phyloP scores from a whole-genome alignment of 306 rosid species.

The Citrullus amarus region DNA sequence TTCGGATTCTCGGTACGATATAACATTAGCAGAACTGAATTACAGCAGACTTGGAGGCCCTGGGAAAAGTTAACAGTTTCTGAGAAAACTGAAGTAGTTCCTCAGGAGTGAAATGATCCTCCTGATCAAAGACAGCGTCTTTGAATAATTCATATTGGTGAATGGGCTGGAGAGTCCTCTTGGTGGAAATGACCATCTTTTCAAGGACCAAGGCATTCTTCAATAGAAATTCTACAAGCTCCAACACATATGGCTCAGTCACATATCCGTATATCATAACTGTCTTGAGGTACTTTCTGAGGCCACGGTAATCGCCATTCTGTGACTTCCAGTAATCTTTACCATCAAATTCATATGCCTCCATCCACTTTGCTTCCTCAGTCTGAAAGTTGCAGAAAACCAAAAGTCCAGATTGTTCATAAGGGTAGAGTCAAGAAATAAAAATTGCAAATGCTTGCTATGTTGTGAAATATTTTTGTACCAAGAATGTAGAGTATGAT shows the following conservation, averaged over 20 bases:
- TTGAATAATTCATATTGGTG: background rate
- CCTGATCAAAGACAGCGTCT: background rate
- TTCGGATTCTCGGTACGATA: background rate
- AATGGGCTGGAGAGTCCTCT: background rate
- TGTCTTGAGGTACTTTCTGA: background rate
- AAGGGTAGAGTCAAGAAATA: background rate
- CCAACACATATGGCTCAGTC: background rate
- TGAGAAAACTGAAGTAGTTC: slow-evolving; percentile 5
- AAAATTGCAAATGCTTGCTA: background rate
- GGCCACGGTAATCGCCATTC: background rate
- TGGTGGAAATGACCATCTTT: slow-evolving; percentile 4
- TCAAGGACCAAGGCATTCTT: background rate
- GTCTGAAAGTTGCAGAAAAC: background rate
- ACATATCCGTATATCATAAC: background rate
- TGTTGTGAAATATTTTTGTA: background rate
- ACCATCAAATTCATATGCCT: background rate
- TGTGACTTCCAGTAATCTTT: background rate
- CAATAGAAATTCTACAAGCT: slow-evolving; percentile 1
- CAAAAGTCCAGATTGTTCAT: background rate
- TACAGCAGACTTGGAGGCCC: background rate
- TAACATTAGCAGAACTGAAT: slow-evolving; percentile 1
- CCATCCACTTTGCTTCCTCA: background rate
- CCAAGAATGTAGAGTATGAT: background rate
- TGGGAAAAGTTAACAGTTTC: background rate
- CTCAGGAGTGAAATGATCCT: background rate